Base-by-base conservation (phyloP, 2,329 filamentous ascomycete species). In the Pseudomassariella vexata region DNA sequence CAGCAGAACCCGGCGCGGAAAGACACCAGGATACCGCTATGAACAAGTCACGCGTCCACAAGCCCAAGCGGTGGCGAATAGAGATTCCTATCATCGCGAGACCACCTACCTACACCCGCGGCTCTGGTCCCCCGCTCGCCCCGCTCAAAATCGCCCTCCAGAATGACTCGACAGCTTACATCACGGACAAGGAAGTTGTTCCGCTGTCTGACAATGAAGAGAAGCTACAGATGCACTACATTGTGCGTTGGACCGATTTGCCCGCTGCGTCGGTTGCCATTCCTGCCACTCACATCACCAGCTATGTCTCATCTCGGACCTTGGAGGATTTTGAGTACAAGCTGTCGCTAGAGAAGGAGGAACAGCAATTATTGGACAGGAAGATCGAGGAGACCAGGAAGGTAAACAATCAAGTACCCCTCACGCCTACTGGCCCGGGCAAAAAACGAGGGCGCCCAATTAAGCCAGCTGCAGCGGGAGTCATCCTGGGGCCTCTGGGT, bases 281-380 rank as follows among this genome's bases (percentile, higher is more conserved):
- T 2, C 64, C 42, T 46, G 66, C 45, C 58, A 63, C 57, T 34
- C 61, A 54, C 38, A 61, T 77, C 5, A 58, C 71, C 9, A 67
- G 79, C 19, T 80, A 77, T 39, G 74, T 81, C 6, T 78, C 76
- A 0, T 68, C 70, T 2, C 56, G 60, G 9, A 63, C 61, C 8
- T 44, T 78, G 3, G 77, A 82, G 47, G 62, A 74, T 0, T 82
- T 67, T 59, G 75, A 79, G 40, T 66, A 62, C 32, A 48, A 57
- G 3, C 53, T 60, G 10, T 61, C 63, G 30, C 54, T 66, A 15
- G 56, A 63, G 35, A 57, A 64, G 23, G 55, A 57, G 19, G 38
- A 36, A 12, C 45, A 47, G 15, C 35, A 48, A n/a, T n/a, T n/a
- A n/a, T n/a, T n/a, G 14, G 49, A 44, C 16, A 32, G 49, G 20